Evolutionary conservation across 2,329 filamentous ascomycete species (phyloP), one percentile per base, ranked within the genome.

Genomic region (Xylariaceae sp.): DNA sequence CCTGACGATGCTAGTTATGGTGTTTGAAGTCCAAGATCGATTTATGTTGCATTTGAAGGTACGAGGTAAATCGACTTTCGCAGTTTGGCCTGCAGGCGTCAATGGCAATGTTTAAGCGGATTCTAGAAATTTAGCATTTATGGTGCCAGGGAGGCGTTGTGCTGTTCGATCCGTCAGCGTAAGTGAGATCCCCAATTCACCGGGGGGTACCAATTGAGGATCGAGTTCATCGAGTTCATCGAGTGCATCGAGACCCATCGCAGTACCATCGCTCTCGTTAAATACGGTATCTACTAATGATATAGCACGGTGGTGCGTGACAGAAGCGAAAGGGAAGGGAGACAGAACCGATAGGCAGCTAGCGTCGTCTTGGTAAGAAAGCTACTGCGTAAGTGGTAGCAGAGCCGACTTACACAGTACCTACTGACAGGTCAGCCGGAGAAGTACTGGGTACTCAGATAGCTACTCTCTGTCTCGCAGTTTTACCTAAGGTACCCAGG

Each of bases 71-170:
- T 61, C 54, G 64, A 64, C 59, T 62, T 58, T 58, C 54, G 45
- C 26, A 20, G 16, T 60, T 58, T 62, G 50, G 53, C 55, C 48
- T 56, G 57, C 58, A 58, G 55, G 53, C 55, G 59, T 67, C 59
- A 63, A 70, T 70, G 67, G 67, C 58, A 69, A 69, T 69, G 63
- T 65, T 63, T 56, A 67, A 66, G 64, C 63, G 67, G 62, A 67
- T 69, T 63, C 55, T 61, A 59, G 58, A 61, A 60, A 61, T 57
- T 64, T 65, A 55, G 64, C 62, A 67, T 67, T 42, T 60, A 65
- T 66, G 62, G 64, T 60, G 61, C 62, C 54, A 36, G 60, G 61
- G 57, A 53, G 57, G 58, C 59, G 60, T 59, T 49, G 50, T 57
- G 56, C 55, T 64, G 63, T 62, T 63, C 65, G 66, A 68, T 68